Percentiles rank a stretch among this genome's conserved stretches.
Conservation (phyloP, 768 basidiomycete species). For the Exidia glandulosa region DNA sequence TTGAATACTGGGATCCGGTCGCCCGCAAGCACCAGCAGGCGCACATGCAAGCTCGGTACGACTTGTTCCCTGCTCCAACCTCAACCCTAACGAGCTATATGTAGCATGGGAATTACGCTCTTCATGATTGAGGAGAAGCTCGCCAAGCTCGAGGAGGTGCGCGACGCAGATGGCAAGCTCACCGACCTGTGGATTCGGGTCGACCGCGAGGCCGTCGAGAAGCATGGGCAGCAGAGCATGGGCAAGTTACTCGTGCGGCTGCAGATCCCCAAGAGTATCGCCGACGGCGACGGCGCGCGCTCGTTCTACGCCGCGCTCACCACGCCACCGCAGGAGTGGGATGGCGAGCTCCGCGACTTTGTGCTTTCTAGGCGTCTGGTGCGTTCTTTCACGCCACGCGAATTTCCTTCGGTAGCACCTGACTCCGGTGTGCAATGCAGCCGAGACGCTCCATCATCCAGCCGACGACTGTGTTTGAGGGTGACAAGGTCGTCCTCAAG, state of each 20-base stretch:
- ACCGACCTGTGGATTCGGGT: constrained; percentile 67
- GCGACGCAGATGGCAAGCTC: constrained; percentile 42
- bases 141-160: constrained; percentile 58
- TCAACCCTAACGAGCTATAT: background rate
- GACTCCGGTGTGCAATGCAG: constrained; percentile 24
- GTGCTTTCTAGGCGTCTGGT: constrained; percentile 74
- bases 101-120: constrained; percentile 71
- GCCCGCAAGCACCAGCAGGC: constrained; percentile 81
- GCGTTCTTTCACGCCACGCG: constrained; percentile 13
- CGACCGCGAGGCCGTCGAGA: constrained; percentile 57
- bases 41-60: constrained; percentile 82
- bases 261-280: constrained; percentile 78
- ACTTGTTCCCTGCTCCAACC: background rate
- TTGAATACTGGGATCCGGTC: constrained; percentile 75
- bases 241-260: constrained; percentile 70
- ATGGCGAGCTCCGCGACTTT: constrained; percentile 62
- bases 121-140: constrained; percentile 64
- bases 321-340: constrained; percentile 58
- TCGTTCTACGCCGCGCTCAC: constrained; percentile 73
- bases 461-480: constrained; percentile 61
- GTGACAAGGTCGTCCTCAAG: constrained; percentile 60
- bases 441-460: constrained; percentile 77
- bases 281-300: constrained; percentile 71
- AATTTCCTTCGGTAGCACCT: background rate
- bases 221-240: constrained; percentile 50